Evolutionary conservation across 2,329 filamentous ascomycete genomes (phyloP).

Genomic region (Penicillium sclerotiorum): DNA sequence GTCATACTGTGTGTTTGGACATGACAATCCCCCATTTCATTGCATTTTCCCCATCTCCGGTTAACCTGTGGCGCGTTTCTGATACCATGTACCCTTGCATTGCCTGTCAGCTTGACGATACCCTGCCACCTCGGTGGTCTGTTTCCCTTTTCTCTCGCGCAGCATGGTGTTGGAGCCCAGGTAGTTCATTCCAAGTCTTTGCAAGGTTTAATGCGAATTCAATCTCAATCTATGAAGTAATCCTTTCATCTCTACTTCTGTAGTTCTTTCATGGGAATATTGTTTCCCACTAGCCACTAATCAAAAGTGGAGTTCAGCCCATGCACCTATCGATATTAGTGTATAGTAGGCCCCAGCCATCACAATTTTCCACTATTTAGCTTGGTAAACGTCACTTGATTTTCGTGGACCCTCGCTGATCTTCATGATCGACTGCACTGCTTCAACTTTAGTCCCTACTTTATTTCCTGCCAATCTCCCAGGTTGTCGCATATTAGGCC

Average conservation of each 20-base stretch:
- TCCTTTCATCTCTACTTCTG: too few relatives aligned
- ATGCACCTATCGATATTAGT: background rate
- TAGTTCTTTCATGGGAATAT: too few relatives aligned
- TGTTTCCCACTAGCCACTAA: too few relatives aligned
- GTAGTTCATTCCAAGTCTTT: background rate
- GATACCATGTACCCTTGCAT: conserved; percentile 15
- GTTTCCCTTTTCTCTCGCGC: conserved; percentile 12
- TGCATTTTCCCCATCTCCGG: conserved; percentile 15
- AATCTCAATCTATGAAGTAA: background rate
- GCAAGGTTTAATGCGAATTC: background rate
- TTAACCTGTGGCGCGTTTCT: conserved; percentile 20
- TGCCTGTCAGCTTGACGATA: conserved; percentile 29
- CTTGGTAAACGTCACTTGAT: background rate
- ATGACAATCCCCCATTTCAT: conserved; percentile 3
- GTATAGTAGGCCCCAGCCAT: background rate
- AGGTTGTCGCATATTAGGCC: background rate
- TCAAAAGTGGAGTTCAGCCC: background rate
- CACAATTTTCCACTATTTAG: background rate
- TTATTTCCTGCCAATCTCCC: background rate
- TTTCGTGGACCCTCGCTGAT: background rate
- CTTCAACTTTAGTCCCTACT: background rate
- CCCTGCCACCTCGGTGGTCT: conserved; percentile 24
- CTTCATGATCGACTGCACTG: background rate
- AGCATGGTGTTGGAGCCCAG: conserved; percentile 16
- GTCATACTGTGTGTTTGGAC: conserved; percentile 3